Evolutionary conservation across 2,329 filamentous ascomycete species (phyloP), one percentile per base, ranked within the genome.

Genomic region (Diaporthe batatas): DNA sequence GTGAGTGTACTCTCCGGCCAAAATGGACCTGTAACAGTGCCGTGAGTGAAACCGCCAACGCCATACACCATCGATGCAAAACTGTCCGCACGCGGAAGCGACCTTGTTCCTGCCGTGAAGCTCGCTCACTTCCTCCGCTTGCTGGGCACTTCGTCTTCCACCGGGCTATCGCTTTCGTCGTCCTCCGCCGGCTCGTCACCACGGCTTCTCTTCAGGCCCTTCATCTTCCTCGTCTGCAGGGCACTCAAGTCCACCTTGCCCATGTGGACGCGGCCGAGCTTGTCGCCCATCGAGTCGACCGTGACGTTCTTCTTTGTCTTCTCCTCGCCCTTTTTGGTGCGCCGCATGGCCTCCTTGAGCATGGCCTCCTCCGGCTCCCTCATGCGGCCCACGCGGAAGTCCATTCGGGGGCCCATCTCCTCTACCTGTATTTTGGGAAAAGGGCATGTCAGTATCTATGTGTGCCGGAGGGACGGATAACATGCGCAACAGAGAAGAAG

Each of bases 161-260:
- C 71, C 47, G 76, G 75, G 42, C 75, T 82, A 72, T 86, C 84
- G 77, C 85, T 86, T 54, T 79, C 82, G 73, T 85, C 85, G 21
- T 88, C 90, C 32, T 86, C 86, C 54, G 87, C 88, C 67, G 84
- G 86, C 68, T 88, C 87, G 32, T 90, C 84, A 75, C 91, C 91
- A 70, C 94, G 90, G 76, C 89, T 91, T 76, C 96, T 89, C 90
- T 98, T 99, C 77, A 99, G 84, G 77, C 95, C 96, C 91, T 99
- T 99, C 95, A 99, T 98, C 91, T 99, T 99, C 80, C 96, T 92
- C 69, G 95, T 97, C 87, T 99, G 96, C 83, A 99, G 83, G 78
- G 93, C 90, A 80, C 87, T 88, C 73, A 99, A 88, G 84, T 99
- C 95, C 84, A 98, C 95, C 86, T 92, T 94, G 79, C 93, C 94